These are phyloP conservation scores for Eucalyptus albens DNA, from an alignment of 345 rosid genomes.

Conservation along the genomic window DNA sequence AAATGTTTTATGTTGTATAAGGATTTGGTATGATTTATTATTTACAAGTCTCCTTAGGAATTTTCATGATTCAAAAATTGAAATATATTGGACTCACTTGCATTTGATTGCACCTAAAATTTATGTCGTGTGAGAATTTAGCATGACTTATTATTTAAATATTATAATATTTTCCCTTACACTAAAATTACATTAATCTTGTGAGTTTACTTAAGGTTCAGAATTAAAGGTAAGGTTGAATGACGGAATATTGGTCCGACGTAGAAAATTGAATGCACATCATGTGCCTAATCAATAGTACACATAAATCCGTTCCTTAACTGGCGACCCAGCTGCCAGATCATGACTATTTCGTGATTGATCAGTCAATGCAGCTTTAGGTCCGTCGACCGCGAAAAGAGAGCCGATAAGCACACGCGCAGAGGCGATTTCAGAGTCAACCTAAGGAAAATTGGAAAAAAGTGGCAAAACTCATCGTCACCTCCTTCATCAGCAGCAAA, in stretches of 20 bases:
- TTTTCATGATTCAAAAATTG: background rate
- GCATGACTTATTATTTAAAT: background rate
- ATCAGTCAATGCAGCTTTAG: background rate
- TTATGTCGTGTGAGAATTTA: background rate
- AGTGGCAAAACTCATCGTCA: background rate
- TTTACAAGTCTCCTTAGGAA: background rate
- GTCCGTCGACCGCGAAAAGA: background rate
- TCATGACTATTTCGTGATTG: background rate
- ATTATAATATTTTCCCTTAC: too few relatives aligned
- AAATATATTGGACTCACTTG: background rate
- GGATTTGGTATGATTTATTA: background rate
- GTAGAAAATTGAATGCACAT: fast-evolving
- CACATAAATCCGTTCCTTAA: background rate
- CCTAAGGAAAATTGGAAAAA: background rate
- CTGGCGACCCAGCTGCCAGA: fast-evolving
- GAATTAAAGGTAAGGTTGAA: fast-evolving
- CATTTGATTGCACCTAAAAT: background rate
- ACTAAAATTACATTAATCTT: too few relatives aligned
- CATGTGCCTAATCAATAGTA: background rate
- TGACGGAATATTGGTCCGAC: fast-evolving
- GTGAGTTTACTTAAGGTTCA: too few relatives aligned
- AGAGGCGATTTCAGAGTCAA: background rate
- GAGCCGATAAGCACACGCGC: background rate
- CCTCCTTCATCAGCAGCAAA: background rate
- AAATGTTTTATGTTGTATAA: background rate